Conservation (phyloP, 177 flowering plant genomes). For the Vitis hybrid region DNA sequence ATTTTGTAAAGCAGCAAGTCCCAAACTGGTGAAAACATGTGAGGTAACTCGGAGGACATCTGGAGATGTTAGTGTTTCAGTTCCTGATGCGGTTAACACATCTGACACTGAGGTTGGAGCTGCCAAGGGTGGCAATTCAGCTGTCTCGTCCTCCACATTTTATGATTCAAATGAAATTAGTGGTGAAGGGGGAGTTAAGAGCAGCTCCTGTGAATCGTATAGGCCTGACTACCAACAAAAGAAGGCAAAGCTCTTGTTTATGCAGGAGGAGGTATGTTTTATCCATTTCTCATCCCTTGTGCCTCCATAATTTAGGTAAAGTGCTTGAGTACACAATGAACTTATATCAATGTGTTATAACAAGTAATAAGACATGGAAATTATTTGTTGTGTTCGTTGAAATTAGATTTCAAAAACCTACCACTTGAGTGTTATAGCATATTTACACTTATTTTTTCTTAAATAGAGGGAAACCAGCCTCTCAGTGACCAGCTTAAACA, state of each 20-base stretch:
- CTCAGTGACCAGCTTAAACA: too few relatives aligned
- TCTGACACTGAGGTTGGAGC: slow-evolving; percentile 20
- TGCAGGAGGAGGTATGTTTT: slow-evolving; percentile 78
- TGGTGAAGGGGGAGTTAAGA: slow-evolving; percentile 26
- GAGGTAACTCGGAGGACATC: slow-evolving; percentile 26
- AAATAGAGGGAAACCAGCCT: too few relatives aligned
- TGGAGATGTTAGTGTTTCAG: slow-evolving; percentile 26
- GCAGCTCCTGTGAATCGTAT: slow-evolving; percentile 32
- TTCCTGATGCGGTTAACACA: slow-evolving; percentile 17
- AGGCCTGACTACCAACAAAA: slow-evolving; percentile 56
- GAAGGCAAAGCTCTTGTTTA: slow-evolving; percentile 63
- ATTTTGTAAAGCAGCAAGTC: slow-evolving; percentile 29
- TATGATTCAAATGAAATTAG: slow-evolving; percentile 30
- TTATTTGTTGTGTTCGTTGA: too few relatives aligned
- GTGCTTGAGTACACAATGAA: too few relatives aligned
- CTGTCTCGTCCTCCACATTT: slow-evolving; percentile 31
- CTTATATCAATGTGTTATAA: too few relatives aligned
- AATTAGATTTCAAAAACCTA: too few relatives aligned
- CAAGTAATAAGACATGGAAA: too few relatives aligned
- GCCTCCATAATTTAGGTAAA: too few relatives aligned
- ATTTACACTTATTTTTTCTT: too few relatives aligned
- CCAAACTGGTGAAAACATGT: slow-evolving; percentile 11
- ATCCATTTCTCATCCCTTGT: too few relatives aligned
- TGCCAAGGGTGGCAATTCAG: slow-evolving; percentile 25
- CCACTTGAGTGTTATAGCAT: too few relatives aligned